phyloP scores from a whole-genome alignment of 1,284 basidiomycete species.

The Porogramme epimiltina region DNA sequence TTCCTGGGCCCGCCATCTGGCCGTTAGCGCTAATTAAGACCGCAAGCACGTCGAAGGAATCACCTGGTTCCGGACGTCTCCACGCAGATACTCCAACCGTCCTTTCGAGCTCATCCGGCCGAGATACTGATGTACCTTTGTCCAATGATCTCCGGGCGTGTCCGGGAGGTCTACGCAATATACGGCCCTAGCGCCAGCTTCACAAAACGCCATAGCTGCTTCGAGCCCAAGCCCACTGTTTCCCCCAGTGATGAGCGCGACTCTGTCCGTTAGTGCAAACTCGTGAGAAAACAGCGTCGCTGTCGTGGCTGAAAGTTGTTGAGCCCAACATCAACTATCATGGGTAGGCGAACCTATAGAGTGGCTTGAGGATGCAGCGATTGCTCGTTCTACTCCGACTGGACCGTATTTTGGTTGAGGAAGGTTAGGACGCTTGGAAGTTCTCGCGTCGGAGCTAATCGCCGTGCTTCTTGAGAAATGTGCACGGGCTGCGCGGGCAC shows the following conservation, averaged over 20 bases:
- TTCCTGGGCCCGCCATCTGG: constrained; percentile 17
- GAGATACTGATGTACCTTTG: constrained; percentile 53
- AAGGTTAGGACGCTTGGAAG: too few relatives aligned
- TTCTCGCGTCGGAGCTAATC: too few relatives aligned
- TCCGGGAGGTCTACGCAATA: constrained; percentile 76
- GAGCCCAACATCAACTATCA: too few relatives aligned
- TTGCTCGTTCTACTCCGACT: constrained; percentile 64
- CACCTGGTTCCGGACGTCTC: constrained; percentile 64
- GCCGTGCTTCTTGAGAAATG: too few relatives aligned
- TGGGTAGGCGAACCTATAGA: not conserved
- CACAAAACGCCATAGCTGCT: constrained; percentile 74
- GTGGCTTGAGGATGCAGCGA: constrained; percentile 25
- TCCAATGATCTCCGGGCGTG: constrained; percentile 69
- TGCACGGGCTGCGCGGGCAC: too few relatives aligned
- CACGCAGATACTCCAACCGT: constrained; percentile 65
- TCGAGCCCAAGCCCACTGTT: constrained; percentile 83
- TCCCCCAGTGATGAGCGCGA: constrained; percentile 76
- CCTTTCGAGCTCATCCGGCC: constrained; percentile 40
- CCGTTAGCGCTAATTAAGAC: not conserved
- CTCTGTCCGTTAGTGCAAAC: constrained; percentile 72
- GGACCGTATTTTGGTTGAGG: constrained; percentile 35
- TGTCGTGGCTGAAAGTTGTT: constrained; percentile 7
- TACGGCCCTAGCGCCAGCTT: constrained; percentile 75
- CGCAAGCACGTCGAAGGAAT: not conserved
- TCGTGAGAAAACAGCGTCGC: constrained; percentile 57